Percentiles rank a stretch among this genome's conserved stretches.
Conservation (phyloP, 257 asterid species). For the Voacanga thouarsii region DNA sequence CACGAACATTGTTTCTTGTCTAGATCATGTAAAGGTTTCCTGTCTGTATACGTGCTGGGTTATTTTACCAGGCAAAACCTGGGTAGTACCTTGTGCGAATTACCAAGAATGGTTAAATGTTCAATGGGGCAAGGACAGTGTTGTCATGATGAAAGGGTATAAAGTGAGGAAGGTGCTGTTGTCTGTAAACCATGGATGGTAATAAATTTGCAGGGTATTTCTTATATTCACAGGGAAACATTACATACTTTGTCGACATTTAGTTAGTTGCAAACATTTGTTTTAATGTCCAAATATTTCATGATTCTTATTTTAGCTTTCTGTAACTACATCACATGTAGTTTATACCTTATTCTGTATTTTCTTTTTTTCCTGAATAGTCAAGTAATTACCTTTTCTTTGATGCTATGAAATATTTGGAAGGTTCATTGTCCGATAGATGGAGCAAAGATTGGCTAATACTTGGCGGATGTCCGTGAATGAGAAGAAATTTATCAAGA, state of each 20-base stretch:
- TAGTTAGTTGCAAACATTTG: neutral
- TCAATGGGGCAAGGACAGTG: neutral
- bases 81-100: no score
- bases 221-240: no score
- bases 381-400: neutral
- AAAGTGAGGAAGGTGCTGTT: neutral
- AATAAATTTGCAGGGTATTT: no score
- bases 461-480: slow-evolving; percentile 68
- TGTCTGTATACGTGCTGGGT: neutral
- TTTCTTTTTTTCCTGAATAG: neutral
- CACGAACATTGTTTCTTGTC: neutral
- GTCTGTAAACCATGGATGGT: neutral
- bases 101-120: neutral
- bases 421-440: slow-evolving; percentile 13
- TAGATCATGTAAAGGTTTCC: neutral
- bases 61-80: no score
- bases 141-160: neutral
- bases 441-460: slow-evolving; percentile 82
- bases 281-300: neutral
- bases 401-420: neutral
- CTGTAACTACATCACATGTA: neutral
- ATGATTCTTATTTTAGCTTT: neutral
- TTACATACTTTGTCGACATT: no score
- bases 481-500: slow-evolving; percentile 72
- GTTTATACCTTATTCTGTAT: neutral